A percentile compares a stretch with the other conserved stretches of the same genome.
Evolutionary conservation across 352 stramenopile genomes (phyloP).

Genomic region (Phytopythium montanum): DNA sequence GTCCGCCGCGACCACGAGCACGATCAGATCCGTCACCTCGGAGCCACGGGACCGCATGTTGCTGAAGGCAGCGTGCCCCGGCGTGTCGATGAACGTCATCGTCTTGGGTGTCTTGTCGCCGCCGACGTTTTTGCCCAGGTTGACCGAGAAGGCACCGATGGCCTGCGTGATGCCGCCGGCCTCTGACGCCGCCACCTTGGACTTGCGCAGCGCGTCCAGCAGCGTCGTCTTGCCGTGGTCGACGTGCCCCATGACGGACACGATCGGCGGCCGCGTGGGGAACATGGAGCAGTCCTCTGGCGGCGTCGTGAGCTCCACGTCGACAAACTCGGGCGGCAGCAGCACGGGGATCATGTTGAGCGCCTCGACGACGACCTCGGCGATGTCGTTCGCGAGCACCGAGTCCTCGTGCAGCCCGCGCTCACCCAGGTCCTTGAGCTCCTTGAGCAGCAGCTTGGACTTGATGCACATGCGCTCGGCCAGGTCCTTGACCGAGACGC

Average conservation of each 20-base stretch:
- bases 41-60: too few species aligned
- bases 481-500: conserved; percentile 70
- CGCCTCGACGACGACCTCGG: conserved; percentile 77
- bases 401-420: conserved; percentile 66
- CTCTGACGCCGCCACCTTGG: conserved; percentile 93
- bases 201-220: conserved; percentile 92
- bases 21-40: too few species aligned
- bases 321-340: conserved; percentile 77
- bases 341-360: conserved; percentile 86
- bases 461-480: conserved; percentile 82
- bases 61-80: too few species aligned
- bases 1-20: too few species aligned
- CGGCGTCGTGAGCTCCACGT: conserved; percentile 59
- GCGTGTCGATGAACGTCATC: too few species aligned
- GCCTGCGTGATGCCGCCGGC: conserved; percentile 99
- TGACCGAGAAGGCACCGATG: conserved; percentile 43
- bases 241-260: conserved; percentile 96
- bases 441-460: conserved; percentile 56
- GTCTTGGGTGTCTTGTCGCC: too few species aligned
- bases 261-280: conserved; percentile 32
- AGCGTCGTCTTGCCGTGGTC: conserved; percentile 99
- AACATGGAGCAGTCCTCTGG: conserved; percentile 70
- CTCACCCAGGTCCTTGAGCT: conserved; percentile 67
- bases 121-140: too few species aligned
- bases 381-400: conserved; percentile 65